These are phyloP conservation scores for Trifolium repens DNA, from an alignment of 306 rosid genomes.

Conservation along the genomic window DNA sequence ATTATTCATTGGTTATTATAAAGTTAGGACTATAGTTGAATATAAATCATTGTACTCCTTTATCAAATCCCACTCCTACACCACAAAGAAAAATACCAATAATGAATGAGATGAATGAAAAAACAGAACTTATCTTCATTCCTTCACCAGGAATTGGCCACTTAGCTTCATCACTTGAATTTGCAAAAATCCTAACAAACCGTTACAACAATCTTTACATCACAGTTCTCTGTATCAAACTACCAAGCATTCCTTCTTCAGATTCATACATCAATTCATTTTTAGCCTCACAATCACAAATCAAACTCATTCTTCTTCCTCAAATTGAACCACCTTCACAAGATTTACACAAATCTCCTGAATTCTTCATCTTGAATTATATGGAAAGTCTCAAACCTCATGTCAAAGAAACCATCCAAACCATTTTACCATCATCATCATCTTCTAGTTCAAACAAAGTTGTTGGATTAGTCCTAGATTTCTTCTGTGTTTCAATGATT, in stretches of 20 bases:
- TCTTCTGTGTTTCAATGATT: constrained; percentile 57
- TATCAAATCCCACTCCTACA: neutral
- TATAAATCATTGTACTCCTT: neutral
- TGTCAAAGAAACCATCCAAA: constrained; percentile 39
- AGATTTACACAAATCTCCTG: constrained; percentile 39
- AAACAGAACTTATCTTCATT: constrained; percentile 54
- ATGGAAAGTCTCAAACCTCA: constrained; percentile 47
- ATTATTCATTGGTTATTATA: too few species aligned
- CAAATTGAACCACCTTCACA: constrained; percentile 45
- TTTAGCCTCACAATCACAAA: constrained; percentile 46
- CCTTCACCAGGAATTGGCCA: constrained; percentile 61
- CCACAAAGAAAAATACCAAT: neutral
- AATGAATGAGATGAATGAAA: neutral
- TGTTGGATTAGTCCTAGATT: constrained; percentile 58
- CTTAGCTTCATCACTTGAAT: constrained; percentile 53
- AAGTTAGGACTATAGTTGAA: too few species aligned
- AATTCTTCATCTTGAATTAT: constrained; percentile 27
- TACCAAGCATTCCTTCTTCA: constrained; percentile 31
- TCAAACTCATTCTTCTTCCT: constrained; percentile 58
- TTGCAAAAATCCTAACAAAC: constrained; percentile 50
- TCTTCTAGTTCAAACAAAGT: constrained; percentile 22
- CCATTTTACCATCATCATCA: constrained; percentile 5
- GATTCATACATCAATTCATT: constrained; percentile 51
- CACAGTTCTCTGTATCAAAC: constrained; percentile 53
- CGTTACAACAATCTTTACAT: constrained; percentile 44